Evolutionary conservation across 345 rosid species (phyloP).

Genomic region (Kandelia obovata): DNA sequence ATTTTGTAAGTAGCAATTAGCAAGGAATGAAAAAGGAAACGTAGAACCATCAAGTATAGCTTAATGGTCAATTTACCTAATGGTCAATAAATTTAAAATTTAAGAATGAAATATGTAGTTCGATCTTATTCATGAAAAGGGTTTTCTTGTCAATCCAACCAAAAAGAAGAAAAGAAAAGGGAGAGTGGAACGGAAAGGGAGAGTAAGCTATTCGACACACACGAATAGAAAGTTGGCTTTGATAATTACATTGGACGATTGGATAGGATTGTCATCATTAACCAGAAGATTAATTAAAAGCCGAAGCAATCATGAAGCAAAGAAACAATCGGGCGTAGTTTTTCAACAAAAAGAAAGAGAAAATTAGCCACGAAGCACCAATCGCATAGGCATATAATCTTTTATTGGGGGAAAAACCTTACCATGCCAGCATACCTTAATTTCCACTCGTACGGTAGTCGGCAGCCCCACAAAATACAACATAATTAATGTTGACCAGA

Average conservation of each 20-base stretch:
- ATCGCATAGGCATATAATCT: neutral
- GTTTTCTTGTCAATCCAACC: too few relatives aligned
- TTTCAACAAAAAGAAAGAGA: neutral
- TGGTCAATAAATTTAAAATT: too few relatives aligned
- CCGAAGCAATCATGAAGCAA: constrained; percentile 23
- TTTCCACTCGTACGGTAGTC: constrained; percentile 15
- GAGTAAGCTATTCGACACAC: too few relatives aligned
- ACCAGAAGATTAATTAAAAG: constrained; percentile 21
- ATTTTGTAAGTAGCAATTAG: too few relatives aligned
- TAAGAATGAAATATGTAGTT: too few relatives aligned
- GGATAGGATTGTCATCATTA: constrained; percentile 27
- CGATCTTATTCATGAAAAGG: too few relatives aligned
- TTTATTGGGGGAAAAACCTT: too few relatives aligned
- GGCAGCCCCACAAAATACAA: constrained; percentile 12
- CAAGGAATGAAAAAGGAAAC: too few relatives aligned
- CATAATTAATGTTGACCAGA: neutral
- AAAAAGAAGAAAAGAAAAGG: too few relatives aligned
- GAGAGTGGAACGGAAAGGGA: too few relatives aligned
- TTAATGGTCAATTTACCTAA: too few relatives aligned
- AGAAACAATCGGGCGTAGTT: neutral
- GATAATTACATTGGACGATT: neutral
- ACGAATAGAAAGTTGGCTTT: neutral
- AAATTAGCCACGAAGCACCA: neutral
- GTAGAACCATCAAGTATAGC: too few relatives aligned
- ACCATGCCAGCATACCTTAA: neutral